Evolutionary conservation across 2,329 filamentous ascomycete genomes (phyloP), one percentile per base, ranked within the genome.

Genomic region (Fusarium pseudoanthophilum): DNA sequence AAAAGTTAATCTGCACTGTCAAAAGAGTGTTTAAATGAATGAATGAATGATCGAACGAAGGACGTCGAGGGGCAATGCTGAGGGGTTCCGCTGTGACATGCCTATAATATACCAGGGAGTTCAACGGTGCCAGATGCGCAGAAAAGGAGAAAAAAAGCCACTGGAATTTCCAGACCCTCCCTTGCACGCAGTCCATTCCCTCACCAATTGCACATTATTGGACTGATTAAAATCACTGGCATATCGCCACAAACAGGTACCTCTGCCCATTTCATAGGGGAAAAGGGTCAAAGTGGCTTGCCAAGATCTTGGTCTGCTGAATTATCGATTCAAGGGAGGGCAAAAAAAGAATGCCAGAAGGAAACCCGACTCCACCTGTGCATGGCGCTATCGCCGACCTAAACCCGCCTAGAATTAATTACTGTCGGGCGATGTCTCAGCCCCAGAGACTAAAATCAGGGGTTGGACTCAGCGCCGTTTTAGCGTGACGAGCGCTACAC

Each of bases 101-200:
- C 16, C 51, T 69, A 69, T 69, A 69, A 58, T 69, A 64, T 69
- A 58, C 30, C 42, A 36, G 39, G 37, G 32, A 67, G 39, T 15
- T 28, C 26, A n/a, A 24, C 15, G 21, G 43, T 11, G 39, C 28
- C 10, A 42, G 16, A 42, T 64, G 39, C 51, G 30, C 28, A 21
- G n/a, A 68, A 68, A 69, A 58, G 65, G 61, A 52, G 65, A 37
- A 48, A 16, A 52, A 37, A 69, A 59, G 39, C 34, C 51, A 69
- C 34, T 64, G 67, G 65, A 69, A 69, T 69, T 69, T 52, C n/a
- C 15, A 28, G 18, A n/a, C 40, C 49, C 49, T 51, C 65, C 67
- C 51, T 69, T 53, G 39, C 58, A 51, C 51, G 24, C n/a, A 55
- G 62, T 14, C 28, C 43, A 55, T 36, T 48, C 42, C 26, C 11